These are phyloP conservation scores for Raffaelea deltoideospora DNA, from an alignment of 2,329 filamentous ascomycete species.

Conservation along the genomic window DNA sequence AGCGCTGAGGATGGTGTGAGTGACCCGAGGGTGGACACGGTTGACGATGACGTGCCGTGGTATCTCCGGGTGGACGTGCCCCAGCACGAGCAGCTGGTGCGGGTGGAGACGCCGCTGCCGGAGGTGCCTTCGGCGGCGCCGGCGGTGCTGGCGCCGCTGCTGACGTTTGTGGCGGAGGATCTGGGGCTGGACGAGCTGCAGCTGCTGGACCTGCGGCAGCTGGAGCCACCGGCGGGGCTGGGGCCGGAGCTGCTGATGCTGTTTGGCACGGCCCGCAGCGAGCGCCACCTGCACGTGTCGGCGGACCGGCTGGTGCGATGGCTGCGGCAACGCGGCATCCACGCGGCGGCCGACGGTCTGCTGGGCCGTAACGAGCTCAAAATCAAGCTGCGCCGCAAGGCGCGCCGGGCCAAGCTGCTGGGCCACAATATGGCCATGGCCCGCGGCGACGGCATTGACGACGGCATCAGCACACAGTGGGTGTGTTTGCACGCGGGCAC, in stretches of 20 bases:
- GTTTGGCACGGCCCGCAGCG: conserved; percentile 76
- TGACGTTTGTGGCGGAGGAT: conserved; percentile 68
- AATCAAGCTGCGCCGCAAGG: conserved; percentile 65
- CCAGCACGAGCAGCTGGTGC: conserved; percentile 31
- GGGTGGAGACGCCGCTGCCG: conserved; percentile 29
- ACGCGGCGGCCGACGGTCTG: conserved; percentile 71
- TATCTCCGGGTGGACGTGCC: conserved; percentile 64
- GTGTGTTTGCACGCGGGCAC: conserved; percentile 82
- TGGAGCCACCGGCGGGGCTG: conserved; percentile 77
- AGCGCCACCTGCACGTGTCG: conserved; percentile 84
- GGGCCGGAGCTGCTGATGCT: conserved; percentile 87
- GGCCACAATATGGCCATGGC: conserved; percentile 47
- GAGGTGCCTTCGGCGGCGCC: conserved; percentile 54
- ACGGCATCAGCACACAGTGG: conserved; percentile 88
- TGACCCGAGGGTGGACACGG: too few species aligned
- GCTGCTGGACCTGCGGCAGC: conserved; percentile 65
- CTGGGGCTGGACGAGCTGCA: conserved; percentile 72
- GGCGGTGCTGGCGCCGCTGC: conserved; percentile 51
- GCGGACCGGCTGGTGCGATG: conserved; percentile 82
- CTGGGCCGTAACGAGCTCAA: conserved; percentile 85
- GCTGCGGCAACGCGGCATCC: conserved; percentile 59
- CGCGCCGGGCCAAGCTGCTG: conserved; percentile 66
- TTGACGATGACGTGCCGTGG: conserved; percentile 42
- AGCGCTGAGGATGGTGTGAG: too few species aligned
- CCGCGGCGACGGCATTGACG: conserved; percentile 35